These are phyloP conservation scores for Anthoceros angustus DNA, from an alignment of 225 moss, liverwort and hornwort genomes.

Conservation along the genomic window DNA sequence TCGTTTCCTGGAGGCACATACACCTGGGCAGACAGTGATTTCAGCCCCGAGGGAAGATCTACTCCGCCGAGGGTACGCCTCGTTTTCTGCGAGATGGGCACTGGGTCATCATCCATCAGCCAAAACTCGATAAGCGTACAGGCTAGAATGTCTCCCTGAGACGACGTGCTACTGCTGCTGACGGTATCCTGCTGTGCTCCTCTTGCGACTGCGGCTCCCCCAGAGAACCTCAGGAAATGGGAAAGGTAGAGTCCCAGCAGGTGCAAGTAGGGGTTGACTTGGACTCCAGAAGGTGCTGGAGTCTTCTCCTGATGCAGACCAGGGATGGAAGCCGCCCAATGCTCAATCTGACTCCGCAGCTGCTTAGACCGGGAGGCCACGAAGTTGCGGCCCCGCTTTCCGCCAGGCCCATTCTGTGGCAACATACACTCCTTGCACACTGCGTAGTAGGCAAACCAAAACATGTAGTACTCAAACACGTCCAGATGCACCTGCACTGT, in stretches of 20 bases:
- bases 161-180: constrained; percentile 27
- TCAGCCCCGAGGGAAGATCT: not conserved
- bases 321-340: constrained; percentile 54
- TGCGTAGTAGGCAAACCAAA: constrained; percentile 56
- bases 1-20: constrained; percentile 52
- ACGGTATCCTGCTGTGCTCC: constrained; percentile 23
- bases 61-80: constrained; percentile 21
- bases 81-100: constrained; percentile 33
- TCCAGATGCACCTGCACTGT: constrained; percentile 51
- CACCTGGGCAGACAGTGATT: constrained; percentile 15
- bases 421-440: constrained; percentile 46
- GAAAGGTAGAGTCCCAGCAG: constrained; percentile 51
- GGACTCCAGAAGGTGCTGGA: constrained; percentile 25
- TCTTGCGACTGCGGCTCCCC: constrained; percentile 24
- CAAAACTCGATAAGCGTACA: constrained; percentile 41
- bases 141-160: constrained; percentile 45
- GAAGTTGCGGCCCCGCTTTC: constrained; percentile 23
- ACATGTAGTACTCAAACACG: constrained; percentile 65
- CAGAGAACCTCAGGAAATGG: constrained; percentile 33
- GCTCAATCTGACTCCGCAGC: constrained; percentile 41
- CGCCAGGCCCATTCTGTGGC: constrained; percentile 25
- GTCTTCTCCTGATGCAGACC: constrained; percentile 31
- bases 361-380: constrained; percentile 35
- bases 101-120: constrained; percentile 56
- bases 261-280: constrained; percentile 45